Evolutionary conservation across 176 grass and related monocot species (phyloP).

Genomic region (Juncus effusus): DNA sequence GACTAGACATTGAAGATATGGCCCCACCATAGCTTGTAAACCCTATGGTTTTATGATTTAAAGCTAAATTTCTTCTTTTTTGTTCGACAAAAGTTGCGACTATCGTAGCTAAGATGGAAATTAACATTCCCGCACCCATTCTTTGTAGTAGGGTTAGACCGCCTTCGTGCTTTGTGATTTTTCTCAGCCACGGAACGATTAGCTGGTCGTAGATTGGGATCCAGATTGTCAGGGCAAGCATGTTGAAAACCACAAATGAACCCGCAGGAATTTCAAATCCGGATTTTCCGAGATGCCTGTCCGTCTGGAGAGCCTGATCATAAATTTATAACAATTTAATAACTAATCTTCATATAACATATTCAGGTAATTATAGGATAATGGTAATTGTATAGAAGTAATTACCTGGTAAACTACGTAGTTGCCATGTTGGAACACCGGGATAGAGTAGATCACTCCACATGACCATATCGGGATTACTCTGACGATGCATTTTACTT

Average conservation of each 20-base stretch:
- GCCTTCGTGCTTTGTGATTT: constrained; percentile 33
- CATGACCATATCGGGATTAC: constrained; percentile 64
- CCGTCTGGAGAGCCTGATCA: constrained; percentile 45
- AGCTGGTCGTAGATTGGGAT: constrained; percentile 58
- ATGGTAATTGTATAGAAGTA: neutral
- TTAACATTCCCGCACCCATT: constrained; percentile 31
- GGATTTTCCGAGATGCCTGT: constrained; percentile 32
- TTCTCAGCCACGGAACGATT: constrained; percentile 39
- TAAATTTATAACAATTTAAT: too few relatives aligned
- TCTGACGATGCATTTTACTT: constrained; percentile 61
- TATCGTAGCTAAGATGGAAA: constrained; percentile 41
- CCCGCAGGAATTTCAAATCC: constrained; percentile 47
- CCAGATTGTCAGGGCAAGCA: constrained; percentile 56
- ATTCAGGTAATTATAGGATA: too few relatives aligned
- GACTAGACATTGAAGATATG: constrained; percentile 32
- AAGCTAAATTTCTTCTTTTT: constrained; percentile 16
- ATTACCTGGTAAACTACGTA: constrained; percentile 46
- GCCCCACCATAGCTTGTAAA: neutral
- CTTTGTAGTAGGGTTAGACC: constrained; percentile 40
- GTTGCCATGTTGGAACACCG: constrained; percentile 39
- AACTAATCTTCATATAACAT: too few relatives aligned
- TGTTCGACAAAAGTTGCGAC: constrained; percentile 40
- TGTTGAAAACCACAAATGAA: constrained; percentile 67
- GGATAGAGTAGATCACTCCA: constrained; percentile 47
- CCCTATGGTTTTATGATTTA: constrained; percentile 14